phyloP scores from a whole-genome alignment of 2,329 filamentous ascomycete species.

The Fusarium decemcellulare region DNA sequence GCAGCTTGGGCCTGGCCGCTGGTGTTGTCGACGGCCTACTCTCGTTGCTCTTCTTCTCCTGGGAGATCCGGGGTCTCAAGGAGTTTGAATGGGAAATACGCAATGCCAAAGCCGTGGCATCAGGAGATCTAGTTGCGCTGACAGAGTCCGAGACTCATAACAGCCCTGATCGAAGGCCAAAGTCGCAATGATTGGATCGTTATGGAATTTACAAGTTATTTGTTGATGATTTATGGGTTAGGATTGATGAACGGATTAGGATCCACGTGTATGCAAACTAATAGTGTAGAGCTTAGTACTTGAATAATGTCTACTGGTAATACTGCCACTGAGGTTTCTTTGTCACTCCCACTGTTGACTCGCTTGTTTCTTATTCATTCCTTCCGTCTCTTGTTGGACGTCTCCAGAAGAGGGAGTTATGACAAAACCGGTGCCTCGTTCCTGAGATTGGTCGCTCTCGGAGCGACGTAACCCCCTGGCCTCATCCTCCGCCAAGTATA shows the following conservation, averaged over 20 bases:
- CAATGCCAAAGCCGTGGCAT: slow-evolving; percentile 70
- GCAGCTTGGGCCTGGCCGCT: slow-evolving; percentile 81
- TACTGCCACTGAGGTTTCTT: slow-evolving; percentile 28
- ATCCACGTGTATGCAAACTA: slow-evolving; percentile 27
- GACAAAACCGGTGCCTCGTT: not conserved
- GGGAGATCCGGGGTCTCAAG: slow-evolving; percentile 84
- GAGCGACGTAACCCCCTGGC: slow-evolving; percentile 49
- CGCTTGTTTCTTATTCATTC: not conserved
- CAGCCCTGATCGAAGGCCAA: slow-evolving; percentile 26
- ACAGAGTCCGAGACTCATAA: slow-evolving; percentile 32
- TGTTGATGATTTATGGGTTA: slow-evolving; percentile 38
- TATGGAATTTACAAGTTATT: slow-evolving; percentile 8
- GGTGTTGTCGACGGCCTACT: slow-evolving; percentile 90
- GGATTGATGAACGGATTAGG: slow-evolving; percentile 40
- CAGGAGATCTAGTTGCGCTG: slow-evolving; percentile 45
- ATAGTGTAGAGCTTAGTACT: slow-evolving; percentile 30
- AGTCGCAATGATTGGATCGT: slow-evolving; percentile 33
- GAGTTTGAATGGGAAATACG: slow-evolving; percentile 96
- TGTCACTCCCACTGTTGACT: not conserved
- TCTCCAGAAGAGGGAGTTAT: not conserved
- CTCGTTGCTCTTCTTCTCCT: slow-evolving; percentile 87
- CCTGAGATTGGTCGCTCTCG: slow-evolving; percentile 13
- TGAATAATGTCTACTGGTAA: slow-evolving; percentile 47
- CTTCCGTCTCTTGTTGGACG: not conserved
- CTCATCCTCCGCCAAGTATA: slow-evolving; percentile 82